A percentile compares a stretch with the other conserved stretches of the same genome.
These are phyloP conservation scores for Vitis hybrid DNA, from an alignment of 177 flowering plant genomes.

Conservation along the genomic window DNA sequence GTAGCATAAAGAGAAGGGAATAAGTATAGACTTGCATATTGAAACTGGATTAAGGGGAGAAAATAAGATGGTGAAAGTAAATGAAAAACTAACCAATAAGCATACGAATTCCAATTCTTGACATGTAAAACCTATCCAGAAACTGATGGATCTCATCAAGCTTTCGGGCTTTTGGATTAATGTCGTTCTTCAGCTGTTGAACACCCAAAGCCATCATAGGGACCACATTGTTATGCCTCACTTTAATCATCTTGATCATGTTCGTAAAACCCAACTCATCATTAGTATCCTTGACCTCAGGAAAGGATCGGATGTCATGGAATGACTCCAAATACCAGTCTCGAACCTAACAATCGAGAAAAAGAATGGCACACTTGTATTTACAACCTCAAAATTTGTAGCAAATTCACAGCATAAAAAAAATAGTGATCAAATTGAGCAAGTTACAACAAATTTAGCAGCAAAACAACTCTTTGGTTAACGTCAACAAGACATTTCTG, in stretches of 20 bases:
- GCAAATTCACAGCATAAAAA: no score
- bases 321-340: conserved; percentile 99
- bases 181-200: conserved; percentile 82
- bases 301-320: conserved; percentile 74
- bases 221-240: conserved; percentile 93
- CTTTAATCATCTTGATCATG: conserved; percentile 92
- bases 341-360: conserved; percentile 49
- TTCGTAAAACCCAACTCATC: conserved; percentile 83
- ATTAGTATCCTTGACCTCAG: conserved; percentile 54
- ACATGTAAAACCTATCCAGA: conserved; percentile 94
- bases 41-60: not conserved
- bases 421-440: no score
- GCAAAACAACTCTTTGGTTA: no score
- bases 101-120: conserved; percentile 97
- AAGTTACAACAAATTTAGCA: no score
- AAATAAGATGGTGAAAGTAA: not conserved
- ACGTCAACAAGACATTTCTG: no score
- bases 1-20: not conserved
- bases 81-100: conserved; percentile 67
- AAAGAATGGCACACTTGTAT: no score
- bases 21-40: not conserved
- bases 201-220: conserved; percentile 98
- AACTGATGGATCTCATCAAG: conserved; percentile 86
- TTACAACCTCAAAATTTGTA: no score
- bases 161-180: conserved; percentile 47